Conservation (phyloP, 306 rosid species). For the barrel medic (Medicago truncatula) region DNA sequence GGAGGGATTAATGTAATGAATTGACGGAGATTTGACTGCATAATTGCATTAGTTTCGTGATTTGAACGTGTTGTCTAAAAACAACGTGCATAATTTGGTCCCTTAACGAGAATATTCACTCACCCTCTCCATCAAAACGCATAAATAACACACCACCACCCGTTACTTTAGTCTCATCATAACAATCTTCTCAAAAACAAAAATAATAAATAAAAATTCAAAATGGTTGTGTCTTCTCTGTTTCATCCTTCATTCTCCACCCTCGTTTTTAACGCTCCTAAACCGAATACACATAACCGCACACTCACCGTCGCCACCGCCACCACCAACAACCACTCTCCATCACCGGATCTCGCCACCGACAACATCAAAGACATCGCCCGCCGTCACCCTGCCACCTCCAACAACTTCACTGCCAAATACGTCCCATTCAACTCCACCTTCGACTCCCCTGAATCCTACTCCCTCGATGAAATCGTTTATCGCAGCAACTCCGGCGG, state of each 20-base stretch:
- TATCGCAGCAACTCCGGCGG: slow-evolving; percentile 87
- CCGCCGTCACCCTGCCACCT: slow-evolving; percentile 54
- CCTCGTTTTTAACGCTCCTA: slow-evolving; percentile 39
- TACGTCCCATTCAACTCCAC: slow-evolving; percentile 75
- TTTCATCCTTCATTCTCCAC: slow-evolving; percentile 55
- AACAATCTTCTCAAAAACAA: background rate
- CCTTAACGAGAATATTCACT: too few relatives aligned
- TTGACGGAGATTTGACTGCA: background rate
- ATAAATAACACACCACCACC: background rate
- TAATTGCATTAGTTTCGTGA: too few relatives aligned
- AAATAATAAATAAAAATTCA: background rate
- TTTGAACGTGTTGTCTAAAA: too few relatives aligned
- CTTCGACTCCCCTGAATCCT: slow-evolving; percentile 58
- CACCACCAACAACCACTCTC: slow-evolving; percentile 17
- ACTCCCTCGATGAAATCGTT: slow-evolving; percentile 86
- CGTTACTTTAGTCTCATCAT: background rate
- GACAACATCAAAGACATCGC: slow-evolving; percentile 78
- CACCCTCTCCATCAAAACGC: background rate
- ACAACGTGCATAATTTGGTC: too few relatives aligned
- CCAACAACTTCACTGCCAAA: slow-evolving; percentile 60
- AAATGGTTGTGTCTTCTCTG: slow-evolving; percentile 43
- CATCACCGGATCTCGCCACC: slow-evolving; percentile 46
- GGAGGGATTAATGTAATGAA: too few relatives aligned
- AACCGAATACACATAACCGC: slow-evolving; percentile 34
- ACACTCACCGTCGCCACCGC: slow-evolving; percentile 3